A percentile compares a stretch with the other conserved stretches of the same genome.
Evolutionary conservation across 2,329 filamentous ascomycete species (phyloP).

Genomic region (Colletotrichum filicis): DNA sequence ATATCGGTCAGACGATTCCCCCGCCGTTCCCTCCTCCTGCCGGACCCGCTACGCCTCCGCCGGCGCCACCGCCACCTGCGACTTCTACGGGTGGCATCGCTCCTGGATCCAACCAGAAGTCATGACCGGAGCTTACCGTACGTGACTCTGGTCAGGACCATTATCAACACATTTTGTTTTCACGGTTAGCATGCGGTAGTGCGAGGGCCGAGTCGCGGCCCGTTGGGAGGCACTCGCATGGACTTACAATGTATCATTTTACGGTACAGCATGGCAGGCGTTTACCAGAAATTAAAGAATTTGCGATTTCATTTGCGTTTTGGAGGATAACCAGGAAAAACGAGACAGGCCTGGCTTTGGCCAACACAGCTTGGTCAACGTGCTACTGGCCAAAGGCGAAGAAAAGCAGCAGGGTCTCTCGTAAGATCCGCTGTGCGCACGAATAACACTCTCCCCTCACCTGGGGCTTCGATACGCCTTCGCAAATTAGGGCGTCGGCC

Average conservation of each 20-base stretch:
- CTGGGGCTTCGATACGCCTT: conserved; percentile 7
- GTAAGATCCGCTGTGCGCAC: background rate
- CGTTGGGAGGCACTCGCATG: conserved; percentile 10
- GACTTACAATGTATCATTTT: conserved; percentile 31
- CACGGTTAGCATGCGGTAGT: conserved; percentile 7
- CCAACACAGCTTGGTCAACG: background rate
- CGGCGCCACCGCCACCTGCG: conserved; percentile 32
- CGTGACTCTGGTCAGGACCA: background rate
- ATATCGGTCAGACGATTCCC: conserved; percentile 20
- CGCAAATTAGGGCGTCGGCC: background rate
- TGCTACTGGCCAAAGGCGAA: background rate
- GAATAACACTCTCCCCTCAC: conserved; percentile 26
- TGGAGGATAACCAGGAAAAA: background rate
- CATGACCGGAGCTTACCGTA: conserved; percentile 2
- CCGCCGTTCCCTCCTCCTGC: conserved; percentile 25
- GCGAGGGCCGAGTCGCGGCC: conserved; percentile 15
- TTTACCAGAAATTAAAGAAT: conserved; percentile 26
- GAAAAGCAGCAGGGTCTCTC: background rate
- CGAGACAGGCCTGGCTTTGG: background rate
- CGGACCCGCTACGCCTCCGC: conserved; percentile 16
- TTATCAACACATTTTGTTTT: background rate
- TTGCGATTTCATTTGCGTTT: conserved; percentile 17
- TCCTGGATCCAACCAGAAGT: conserved; percentile 15
- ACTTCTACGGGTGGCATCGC: conserved; percentile 9
- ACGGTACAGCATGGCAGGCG: conserved; percentile 34